Base-by-base conservation (phyloP, 2,329 filamentous ascomycete species). In the Pseudocercospora macadamiae region DNA sequence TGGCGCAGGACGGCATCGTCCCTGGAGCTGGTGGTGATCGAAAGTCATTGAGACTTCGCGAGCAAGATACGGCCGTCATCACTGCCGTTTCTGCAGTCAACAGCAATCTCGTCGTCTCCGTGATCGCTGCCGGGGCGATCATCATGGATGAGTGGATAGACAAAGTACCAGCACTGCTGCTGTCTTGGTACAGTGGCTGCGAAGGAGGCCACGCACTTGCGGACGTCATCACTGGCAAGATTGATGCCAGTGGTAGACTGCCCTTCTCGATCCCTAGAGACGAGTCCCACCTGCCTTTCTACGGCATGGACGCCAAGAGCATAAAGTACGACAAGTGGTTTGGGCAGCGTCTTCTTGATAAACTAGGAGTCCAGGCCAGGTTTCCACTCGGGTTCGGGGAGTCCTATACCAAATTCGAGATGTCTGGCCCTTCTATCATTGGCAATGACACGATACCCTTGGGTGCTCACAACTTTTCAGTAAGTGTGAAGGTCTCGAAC, bases 281-380 rank as follows among this genome's bases (percentile, higher is more conserved):
- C 8, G 69, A 71, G 36, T 23, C 51, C 0, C 63, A 71, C 37
- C 59, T 71, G 3, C 66, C 67, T 5, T 59, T 51, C 28, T 68
- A 65, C 18, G 65, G 69, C 26, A 61, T 57, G 10, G 52, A 68
- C n/a, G 63, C 64, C 10, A 55, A 44, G 3, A 54, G 57, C 16
- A 66, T 68, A 19, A 28, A 39, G 12, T 70, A 69, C 16, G 62
- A 69, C 47, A 62, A 63, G 2, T 70, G 67, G 65, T 67, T 60
- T 52, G 68, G 69, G 10, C 68, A 70, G 32, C 55, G 63, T 23
- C 48, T 68, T 10, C 57, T 71, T 6, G 68, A 70, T 51, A 64
- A 62, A 44, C 54, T 66, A 10, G 55, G 57, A 10, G 60, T 61
- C 62, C 70, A 51, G 19, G 61, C 63, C 8, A 45, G 44, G 3